Conservation (phyloP, 1,284 basidiomycete genomes). For the Erythrobasidium hasegawianum region DNA sequence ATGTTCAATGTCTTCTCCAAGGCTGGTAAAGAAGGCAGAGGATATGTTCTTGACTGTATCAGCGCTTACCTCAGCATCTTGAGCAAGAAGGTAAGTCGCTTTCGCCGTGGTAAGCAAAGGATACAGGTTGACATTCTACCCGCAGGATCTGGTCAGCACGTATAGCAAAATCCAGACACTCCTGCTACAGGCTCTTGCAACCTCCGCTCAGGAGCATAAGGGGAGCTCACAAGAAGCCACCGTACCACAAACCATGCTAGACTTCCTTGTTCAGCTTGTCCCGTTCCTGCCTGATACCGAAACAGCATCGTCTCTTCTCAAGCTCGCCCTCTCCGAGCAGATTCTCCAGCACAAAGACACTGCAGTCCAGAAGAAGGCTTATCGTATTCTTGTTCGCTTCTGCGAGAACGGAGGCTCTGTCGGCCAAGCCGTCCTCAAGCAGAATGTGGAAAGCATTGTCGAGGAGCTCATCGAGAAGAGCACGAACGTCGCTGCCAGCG, state of each 20-base stretch:
- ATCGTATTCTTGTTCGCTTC: conserved; percentile 77
- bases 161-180: conserved; percentile 74
- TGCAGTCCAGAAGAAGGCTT: conserved; percentile 91
- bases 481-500: conserved; percentile 66
- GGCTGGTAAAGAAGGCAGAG: conserved; percentile 69
- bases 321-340: conserved; percentile 59
- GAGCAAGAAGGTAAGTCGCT: conserved; percentile 58
- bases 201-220: conserved; percentile 42
- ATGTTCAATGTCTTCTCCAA: conserved; percentile 95
- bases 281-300: conserved; percentile 67
- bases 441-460: conserved; percentile 54
- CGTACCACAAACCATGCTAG: conserved; percentile 68
- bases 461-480: conserved; percentile 61
- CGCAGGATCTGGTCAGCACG: conserved; percentile 62
- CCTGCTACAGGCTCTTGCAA: conserved; percentile 65
- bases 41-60: conserved; percentile 84
- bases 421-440: conserved; percentile 55
- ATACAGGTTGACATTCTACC: neutral
- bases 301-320: conserved; percentile 60
- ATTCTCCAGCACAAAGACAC: conserved; percentile 71
- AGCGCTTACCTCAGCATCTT: conserved; percentile 80
- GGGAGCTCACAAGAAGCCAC: conserved; percentile 44
- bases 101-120: neutral
- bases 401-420: conserved; percentile 53
- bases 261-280: conserved; percentile 80